phyloP scores from a whole-genome alignment of 345 rosid genomes.

The Schrenkiella parvula region DNA sequence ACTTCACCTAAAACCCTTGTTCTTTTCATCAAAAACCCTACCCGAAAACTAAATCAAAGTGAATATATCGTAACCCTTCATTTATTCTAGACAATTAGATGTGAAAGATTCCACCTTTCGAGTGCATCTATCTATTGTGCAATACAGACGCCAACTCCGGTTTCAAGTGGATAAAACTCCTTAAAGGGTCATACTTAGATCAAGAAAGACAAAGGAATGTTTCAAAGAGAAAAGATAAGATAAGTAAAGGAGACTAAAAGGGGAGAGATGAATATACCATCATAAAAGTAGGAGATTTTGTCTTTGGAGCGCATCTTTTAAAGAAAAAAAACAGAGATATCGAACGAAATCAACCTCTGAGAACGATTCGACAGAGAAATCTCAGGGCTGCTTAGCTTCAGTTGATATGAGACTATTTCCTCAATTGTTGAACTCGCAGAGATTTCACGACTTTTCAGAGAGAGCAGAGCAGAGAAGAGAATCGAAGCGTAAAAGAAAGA shows the following conservation, averaged over 20 bases:
- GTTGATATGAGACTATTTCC: conserved; percentile 20
- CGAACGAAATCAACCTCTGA: neutral
- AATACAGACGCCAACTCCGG: neutral
- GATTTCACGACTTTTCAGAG: neutral
- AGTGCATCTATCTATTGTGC: neutral
- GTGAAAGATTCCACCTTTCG: conserved; percentile 14
- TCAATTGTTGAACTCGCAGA: conserved; percentile 14
- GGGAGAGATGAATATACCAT: conserved; percentile 45
- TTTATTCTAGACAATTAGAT: neutral
- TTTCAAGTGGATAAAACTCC: neutral
- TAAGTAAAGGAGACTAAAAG: neutral
- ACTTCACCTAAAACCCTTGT: conserved; percentile 11
- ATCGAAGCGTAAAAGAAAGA: neutral
- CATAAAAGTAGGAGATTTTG: conserved; percentile 84
- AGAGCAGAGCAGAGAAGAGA: neutral
- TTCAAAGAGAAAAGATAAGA: neutral
- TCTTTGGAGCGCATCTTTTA: conserved; percentile 76
- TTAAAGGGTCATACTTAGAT: neutral
- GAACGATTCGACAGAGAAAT: neutral
- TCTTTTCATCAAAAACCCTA: conserved; percentile 11
- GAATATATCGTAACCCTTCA: neutral
- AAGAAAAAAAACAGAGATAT: neutral
- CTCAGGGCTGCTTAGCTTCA: neutral
- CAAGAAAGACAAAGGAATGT: neutral
- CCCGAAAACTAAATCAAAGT: neutral